A percentile compares a stretch with the other conserved stretches of the same genome.
These are phyloP conservation scores for Trametes versicolor DNA, from an alignment of 1,284 basidiomycete genomes.

Conservation along the genomic window DNA sequence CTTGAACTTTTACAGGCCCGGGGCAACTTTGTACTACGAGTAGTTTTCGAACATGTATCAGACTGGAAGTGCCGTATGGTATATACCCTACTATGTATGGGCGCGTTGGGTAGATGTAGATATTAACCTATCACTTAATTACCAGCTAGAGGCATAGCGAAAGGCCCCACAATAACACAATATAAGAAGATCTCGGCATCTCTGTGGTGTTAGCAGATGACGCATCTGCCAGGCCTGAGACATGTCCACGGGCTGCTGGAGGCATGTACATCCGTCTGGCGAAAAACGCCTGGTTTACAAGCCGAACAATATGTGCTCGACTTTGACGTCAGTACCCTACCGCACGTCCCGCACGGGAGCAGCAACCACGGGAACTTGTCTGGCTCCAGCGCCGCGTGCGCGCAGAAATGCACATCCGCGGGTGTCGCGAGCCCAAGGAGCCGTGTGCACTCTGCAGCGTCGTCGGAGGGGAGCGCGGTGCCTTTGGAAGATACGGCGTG, in stretches of 20 bases:
- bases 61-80: too few species aligned
- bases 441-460: conserved; percentile 21
- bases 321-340: conserved; percentile 13
- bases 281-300: neutral
- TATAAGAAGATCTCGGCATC: neutral
- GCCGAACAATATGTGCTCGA: conserved; percentile 5
- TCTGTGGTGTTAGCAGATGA: neutral
- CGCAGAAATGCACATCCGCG: conserved; percentile 22
- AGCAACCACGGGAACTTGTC: conserved; percentile 19
- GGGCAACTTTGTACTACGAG: too few species aligned
- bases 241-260: neutral
- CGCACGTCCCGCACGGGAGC: conserved; percentile 12
- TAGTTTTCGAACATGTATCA: too few species aligned
- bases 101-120: too few species aligned
- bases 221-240: neutral
- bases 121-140: too few species aligned
- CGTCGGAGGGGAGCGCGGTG: conserved; percentile 3
- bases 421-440: conserved; percentile 11
- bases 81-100: too few species aligned
- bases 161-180: too few species aligned
- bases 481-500: conserved; percentile 14
- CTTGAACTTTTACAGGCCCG: too few species aligned
- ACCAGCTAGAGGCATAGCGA: too few species aligned
- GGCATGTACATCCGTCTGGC: neutral
- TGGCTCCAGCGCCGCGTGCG: conserved; percentile 19